Percentiles rank a stretch among this genome's conserved stretches.
phyloP scores from a whole-genome alignment of 208 protist species.

The Acanthamoeba royreba region DNA sequence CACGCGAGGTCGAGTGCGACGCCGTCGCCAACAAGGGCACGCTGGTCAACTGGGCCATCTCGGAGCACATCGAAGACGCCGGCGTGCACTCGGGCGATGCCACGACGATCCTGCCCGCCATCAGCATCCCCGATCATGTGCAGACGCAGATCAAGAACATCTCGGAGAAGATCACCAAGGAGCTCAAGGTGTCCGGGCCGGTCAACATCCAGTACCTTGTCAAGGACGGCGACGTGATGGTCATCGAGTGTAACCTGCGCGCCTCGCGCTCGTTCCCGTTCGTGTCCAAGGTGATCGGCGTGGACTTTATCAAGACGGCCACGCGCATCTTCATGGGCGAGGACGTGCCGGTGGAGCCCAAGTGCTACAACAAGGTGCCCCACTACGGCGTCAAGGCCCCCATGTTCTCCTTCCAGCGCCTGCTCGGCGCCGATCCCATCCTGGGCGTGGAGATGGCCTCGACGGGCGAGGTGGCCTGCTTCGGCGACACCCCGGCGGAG shows the following conservation, averaged over 20 bases:
- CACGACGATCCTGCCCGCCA: not conserved
- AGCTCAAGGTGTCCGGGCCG: conserved; percentile 35
- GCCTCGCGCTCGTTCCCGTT: conserved; percentile 95
- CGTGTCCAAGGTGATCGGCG: conserved; percentile 91
- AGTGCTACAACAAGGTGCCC: not conserved
- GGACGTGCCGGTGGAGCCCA: not conserved
- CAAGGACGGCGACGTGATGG: conserved; percentile 66
- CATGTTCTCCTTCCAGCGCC: conserved; percentile 97
- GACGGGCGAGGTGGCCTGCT: conserved; percentile 83
- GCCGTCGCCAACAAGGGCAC: conserved; percentile 92
- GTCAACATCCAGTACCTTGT: conserved; percentile 95
- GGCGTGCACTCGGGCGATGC: not conserved
- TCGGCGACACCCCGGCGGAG: conserved; percentile 76
- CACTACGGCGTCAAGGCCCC: conserved; percentile 91
- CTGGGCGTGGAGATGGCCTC: conserved; percentile 98
- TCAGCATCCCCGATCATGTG: not conserved
- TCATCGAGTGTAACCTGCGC: conserved; percentile 96
- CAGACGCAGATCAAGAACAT: conserved; percentile 5
- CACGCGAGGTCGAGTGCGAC: conserved; percentile 97
- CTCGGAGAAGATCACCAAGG: conserved; percentile 23
- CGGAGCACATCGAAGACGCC: conserved; percentile 86
- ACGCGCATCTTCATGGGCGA: conserved; percentile 56
- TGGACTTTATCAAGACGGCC: conserved; percentile 90
- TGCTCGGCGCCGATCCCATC: conserved; percentile 96
- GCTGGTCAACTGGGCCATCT: conserved; percentile 90